These are phyloP conservation scores for Themeda triandra DNA, from an alignment of 176 grass and related monocot species.

Conservation along the genomic window DNA sequence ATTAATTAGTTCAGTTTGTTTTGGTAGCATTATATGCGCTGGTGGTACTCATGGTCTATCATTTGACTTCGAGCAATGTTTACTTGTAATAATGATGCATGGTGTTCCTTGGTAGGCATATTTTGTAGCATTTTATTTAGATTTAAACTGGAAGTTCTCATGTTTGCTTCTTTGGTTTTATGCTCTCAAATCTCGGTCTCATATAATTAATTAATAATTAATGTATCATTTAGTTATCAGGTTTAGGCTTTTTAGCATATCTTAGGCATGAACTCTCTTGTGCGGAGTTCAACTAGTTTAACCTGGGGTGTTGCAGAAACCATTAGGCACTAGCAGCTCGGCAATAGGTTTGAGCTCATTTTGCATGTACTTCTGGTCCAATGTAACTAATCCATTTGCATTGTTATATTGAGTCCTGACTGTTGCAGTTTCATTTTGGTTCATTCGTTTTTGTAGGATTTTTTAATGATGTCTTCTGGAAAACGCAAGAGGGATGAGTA, in stretches of 20 bases:
- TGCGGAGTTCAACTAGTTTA: not conserved
- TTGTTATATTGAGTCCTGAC: not conserved
- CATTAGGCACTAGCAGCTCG: not conserved
- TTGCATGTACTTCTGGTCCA: not conserved
- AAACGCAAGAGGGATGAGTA: conserved; percentile 95
- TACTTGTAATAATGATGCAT: not conserved
- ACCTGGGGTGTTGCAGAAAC: no score
- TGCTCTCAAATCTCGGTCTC: not conserved
- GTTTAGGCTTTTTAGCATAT: not conserved
- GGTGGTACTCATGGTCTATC: not conserved
- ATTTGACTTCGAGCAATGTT: not conserved
- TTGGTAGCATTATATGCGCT: not conserved
- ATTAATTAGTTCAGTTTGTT: not conserved
- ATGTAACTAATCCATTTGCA: not conserved
- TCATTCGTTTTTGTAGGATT: conserved; percentile 54
- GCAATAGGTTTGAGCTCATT: not conserved
- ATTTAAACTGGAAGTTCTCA: not conserved
- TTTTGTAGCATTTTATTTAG: conserved; percentile 7
- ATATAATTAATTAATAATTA: not conserved
- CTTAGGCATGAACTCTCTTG: not conserved
- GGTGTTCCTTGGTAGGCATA: not conserved
- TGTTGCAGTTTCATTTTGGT: conserved; percentile 14
- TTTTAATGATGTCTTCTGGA: conserved; percentile 76
- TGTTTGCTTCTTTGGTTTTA: not conserved
- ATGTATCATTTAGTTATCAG: not conserved